These are phyloP conservation scores for Podospora conica DNA, from an alignment of 495 filamentous ascomycete species.

Conservation along the genomic window DNA sequence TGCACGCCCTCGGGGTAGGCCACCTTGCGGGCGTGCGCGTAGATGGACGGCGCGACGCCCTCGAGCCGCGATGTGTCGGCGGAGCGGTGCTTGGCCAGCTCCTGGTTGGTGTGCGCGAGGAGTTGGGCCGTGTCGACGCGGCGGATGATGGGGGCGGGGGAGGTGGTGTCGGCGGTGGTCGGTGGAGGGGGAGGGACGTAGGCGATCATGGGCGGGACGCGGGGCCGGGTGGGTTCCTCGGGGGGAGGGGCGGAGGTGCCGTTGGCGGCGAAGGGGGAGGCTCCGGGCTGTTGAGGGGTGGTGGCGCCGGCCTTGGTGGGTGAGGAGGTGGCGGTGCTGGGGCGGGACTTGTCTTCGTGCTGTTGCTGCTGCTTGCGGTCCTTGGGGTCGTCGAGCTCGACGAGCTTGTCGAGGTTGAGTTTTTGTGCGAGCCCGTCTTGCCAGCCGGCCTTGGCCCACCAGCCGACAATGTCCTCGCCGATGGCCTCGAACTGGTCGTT, in stretches of 20 bases:
- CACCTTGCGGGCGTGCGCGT: constrained; percentile 70
- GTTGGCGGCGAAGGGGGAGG: constrained; percentile 16
- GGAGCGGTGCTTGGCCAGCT: constrained; percentile 68
- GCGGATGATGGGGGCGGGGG: constrained; percentile 56
- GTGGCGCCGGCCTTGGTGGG: constrained; percentile 4
- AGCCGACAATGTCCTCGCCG: constrained; percentile 86
- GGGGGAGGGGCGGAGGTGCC: constrained; percentile 27
- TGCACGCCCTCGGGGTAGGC: constrained; percentile 73
- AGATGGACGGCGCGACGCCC: constrained; percentile 52
- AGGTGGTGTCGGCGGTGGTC: constrained; percentile 12
- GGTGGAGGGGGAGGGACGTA: constrained; percentile 59
- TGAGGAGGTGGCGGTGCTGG: constrained; percentile 5
- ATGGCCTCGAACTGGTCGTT: constrained; percentile 81
- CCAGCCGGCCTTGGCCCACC: constrained; percentile 93
- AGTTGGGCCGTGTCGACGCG: constrained; percentile 82
- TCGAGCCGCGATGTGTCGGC: constrained; percentile 53
- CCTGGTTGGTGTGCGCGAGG: constrained; percentile 73
- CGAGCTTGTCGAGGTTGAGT: constrained; percentile 61
- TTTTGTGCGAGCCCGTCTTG: constrained; percentile 74
- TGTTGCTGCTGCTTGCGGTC: too few relatives aligned
- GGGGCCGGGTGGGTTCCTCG: constrained; percentile 42
- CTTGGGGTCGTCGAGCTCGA: constrained; percentile 33
- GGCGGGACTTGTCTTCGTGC: constrained; percentile 18
- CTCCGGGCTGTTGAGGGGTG: not conserved
- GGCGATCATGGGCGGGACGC: constrained; percentile 65